phyloP scores from a whole-genome alignment of 345 rosid genomes.

The Reutealis trisperma region DNA sequence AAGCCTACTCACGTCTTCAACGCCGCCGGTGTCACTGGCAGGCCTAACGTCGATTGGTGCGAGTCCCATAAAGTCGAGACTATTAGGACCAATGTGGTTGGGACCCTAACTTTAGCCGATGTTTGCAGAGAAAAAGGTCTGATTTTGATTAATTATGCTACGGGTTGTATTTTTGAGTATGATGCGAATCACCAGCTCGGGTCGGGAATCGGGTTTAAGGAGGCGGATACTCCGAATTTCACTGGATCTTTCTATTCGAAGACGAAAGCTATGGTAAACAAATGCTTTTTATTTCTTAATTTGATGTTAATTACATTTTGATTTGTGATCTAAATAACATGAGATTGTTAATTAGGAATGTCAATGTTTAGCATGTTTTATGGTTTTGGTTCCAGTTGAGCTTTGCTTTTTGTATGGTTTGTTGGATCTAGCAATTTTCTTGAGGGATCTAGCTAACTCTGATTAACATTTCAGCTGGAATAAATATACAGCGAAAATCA shows the following conservation, averaged over 20 bases:
- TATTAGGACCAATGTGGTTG: conserved; percentile 78
- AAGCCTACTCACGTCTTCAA: conserved; percentile 85
- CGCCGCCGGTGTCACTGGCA: conserved; percentile 94
- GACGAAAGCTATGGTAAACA: conserved; percentile 89
- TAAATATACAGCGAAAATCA: not conserved
- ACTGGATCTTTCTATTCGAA: conserved; percentile 87
- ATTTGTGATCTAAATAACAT: not conserved
- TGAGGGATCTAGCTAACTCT: not conserved
- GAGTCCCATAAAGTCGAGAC: conserved; percentile 94
- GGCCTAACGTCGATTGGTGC: conserved; percentile 97
- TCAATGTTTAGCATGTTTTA: not conserved
- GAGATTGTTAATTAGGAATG: not conserved
- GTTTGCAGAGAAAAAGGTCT: conserved; percentile 74
- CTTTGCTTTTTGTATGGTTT: not conserved
- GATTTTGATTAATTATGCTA: conserved; percentile 73
- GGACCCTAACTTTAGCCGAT: conserved; percentile 85
- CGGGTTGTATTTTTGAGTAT: conserved; percentile 92
- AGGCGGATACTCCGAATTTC: conserved; percentile 87
- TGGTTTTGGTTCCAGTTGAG: not conserved
- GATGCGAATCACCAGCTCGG: conserved; percentile 66
- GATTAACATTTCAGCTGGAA: not conserved
- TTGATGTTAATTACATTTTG: not conserved
- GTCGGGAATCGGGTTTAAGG: conserved; percentile 87
- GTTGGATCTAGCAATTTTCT: not conserved
- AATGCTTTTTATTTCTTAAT: not conserved